phyloP scores from a whole-genome alignment of 2,329 filamentous ascomycete genomes.

The Talaromyces amestolkiae region DNA sequence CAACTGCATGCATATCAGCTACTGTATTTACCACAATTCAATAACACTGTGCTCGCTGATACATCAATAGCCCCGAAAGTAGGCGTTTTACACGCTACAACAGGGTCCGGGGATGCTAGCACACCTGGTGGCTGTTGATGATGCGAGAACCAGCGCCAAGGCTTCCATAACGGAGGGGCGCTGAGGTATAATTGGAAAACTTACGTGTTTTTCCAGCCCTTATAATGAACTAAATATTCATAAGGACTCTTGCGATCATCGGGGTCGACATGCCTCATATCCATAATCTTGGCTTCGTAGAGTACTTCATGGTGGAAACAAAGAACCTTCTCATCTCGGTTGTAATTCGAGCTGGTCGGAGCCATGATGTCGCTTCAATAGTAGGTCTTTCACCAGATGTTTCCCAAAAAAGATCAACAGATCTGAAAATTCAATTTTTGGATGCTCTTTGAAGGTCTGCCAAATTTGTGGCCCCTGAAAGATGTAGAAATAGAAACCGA shows the following conservation, averaged over 20 bases:
- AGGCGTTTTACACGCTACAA: background rate
- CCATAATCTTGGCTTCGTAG: constrained; percentile 94
- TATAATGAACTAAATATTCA: constrained; percentile 95
- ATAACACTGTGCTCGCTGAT: background rate
- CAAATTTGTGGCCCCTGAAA: background rate
- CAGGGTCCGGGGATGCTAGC: background rate
- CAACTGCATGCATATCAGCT: constrained; percentile 55
- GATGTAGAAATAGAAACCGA: background rate
- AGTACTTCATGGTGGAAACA: constrained; percentile 97
- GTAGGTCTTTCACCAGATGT: constrained; percentile 2
- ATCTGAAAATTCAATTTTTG: background rate
- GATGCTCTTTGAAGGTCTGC: background rate
- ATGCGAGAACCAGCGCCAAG: background rate
- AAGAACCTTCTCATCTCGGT: constrained; percentile 83
- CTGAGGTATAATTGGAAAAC: constrained; percentile 36
- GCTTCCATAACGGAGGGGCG: constrained; percentile 1
- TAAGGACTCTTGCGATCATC: constrained; percentile 70
- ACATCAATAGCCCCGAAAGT: background rate
- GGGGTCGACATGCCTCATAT: constrained; percentile 63
- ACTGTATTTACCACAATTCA: background rate
- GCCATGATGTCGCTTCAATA: constrained; percentile 57
- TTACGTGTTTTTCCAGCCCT: constrained; percentile 97
- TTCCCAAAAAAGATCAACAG: background rate
- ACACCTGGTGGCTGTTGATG: background rate
- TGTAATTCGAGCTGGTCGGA: constrained; percentile 55